Base-by-base conservation (phyloP, 2,329 filamentous ascomycete species). In the Chaetomiaceae sp. region DNA sequence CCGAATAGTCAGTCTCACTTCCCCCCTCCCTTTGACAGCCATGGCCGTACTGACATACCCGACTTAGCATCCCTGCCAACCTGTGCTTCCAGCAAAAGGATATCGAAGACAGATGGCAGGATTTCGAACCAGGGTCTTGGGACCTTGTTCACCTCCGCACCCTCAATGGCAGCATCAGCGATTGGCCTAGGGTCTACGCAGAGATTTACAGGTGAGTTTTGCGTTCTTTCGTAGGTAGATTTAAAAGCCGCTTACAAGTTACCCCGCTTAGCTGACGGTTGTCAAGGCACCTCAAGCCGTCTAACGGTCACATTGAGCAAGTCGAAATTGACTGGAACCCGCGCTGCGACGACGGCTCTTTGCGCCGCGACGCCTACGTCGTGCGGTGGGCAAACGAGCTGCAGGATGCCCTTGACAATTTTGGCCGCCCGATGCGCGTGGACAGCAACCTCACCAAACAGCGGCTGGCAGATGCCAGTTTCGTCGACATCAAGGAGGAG, bases 281-380 rank as follows among this genome's bases (percentile, higher is more conserved):
- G 25, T 20, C 15, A 59, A 90, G 87, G 48, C 88, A 95, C 65
- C 77, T 96, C 23, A 84, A 83, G 62, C 89, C 90, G 1, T 85
- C 85, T 1, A 78, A 75, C 37, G 92, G 91, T 50, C 81, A 79
- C 66, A 78, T 96, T 51, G 91, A 97, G 70, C 90, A 95, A 61
- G 82, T 95, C 44, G 92, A 97, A 68, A 87, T 97, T 51, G 90
- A 97, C 69, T 88, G 88, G 69, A 75, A 80, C 44, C 89, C 90
- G 17, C 82, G 82, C 47, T 87, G 83, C 64, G 85, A 90, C 58
- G 83, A 88, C 62, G 77, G 79, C 33, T 81, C 82, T 1, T 71
- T 88, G 14, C 76, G 80, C 11, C 60, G 70, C 4, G 71, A 81
- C 34, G 82, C 85, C 7, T 73, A 77, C 25, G 72, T 92, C 15